Conservation (phyloP, 371 early-diverging fungal genomes). For the Blastocladiella emersonii region DNA sequence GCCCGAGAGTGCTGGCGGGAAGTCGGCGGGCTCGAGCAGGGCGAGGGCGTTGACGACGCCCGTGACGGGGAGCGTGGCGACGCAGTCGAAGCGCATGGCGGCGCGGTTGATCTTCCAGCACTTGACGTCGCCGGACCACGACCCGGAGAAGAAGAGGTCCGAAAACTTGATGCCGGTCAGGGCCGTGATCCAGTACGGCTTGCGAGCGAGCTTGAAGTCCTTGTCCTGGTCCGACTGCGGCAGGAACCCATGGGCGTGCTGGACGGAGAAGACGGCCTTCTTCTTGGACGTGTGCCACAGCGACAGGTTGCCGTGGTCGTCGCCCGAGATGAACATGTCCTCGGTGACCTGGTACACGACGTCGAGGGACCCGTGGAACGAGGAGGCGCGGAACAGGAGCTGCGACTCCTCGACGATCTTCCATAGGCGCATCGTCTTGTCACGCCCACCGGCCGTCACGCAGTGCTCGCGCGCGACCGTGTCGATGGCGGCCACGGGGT, state of each 20-base stretch:
- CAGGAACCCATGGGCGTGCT: conserved; percentile 63
- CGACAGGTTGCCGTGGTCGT: conserved; percentile 68
- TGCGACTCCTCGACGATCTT: conserved; percentile 89
- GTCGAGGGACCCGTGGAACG: conserved; percentile 65
- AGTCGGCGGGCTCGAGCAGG: conserved; percentile 20
- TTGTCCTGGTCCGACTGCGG: conserved; percentile 10
- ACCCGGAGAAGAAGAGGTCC: conserved; percentile 79
- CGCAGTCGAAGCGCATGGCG: conserved; percentile 14
- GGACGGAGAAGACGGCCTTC: conserved; percentile 67
- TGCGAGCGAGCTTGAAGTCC: conserved; percentile 13
- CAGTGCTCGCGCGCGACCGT: conserved; percentile 75
- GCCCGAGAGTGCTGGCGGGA: not conserved
- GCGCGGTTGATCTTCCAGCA: conserved; percentile 42
- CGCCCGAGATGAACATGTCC: conserved; percentile 74
- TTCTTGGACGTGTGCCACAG: conserved; percentile 82
- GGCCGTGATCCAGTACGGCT: conserved; percentile 71
- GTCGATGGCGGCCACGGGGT: conserved; percentile 60
- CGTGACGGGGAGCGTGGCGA: not conserved
- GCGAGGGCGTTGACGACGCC: conserved; percentile 31
- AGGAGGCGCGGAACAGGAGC: conserved; percentile 64
- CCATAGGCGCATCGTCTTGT: conserved; percentile 83
- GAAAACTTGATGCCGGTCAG: conserved; percentile 67
- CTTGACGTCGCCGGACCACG: conserved; percentile 74
- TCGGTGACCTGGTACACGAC: conserved; percentile 80
- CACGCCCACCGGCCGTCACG: conserved; percentile 82